Evolutionary conservation across 1,284 basidiomycete species (phyloP).

Genomic region (Cryptococcus sp.): DNA sequence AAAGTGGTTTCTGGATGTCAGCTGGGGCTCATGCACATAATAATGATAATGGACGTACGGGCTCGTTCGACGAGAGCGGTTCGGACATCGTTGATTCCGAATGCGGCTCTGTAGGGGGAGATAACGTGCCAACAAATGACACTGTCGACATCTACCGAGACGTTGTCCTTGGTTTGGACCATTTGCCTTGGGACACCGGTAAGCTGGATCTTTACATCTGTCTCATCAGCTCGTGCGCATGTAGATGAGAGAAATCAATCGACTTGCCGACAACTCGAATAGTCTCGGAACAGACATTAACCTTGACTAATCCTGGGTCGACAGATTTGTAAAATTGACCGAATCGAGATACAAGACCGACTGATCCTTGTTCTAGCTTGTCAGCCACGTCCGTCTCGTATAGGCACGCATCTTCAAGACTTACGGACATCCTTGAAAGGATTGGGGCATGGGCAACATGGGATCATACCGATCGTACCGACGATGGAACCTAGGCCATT

Average conservation of each 20-base stretch:
- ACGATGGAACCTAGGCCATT: constrained; percentile 52
- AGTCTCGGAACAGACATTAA: constrained; percentile 88
- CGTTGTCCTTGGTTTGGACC: constrained; percentile 70
- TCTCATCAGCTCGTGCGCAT: neutral
- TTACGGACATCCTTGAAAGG: constrained; percentile 49
- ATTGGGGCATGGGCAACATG: constrained; percentile 69
- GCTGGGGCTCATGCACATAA: neutral
- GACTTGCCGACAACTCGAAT: constrained; percentile 58
- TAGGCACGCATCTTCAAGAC: neutral
- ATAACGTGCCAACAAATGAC: constrained; percentile 48
- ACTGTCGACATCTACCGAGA: constrained; percentile 45
- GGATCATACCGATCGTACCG: constrained; percentile 67
- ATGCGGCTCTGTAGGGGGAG: constrained; percentile 82
- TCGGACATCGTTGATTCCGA: constrained; percentile 83
- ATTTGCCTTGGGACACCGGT: constrained; percentile 78
- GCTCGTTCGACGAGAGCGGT: constrained; percentile 86
- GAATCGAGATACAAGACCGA: constrained; percentile 85
- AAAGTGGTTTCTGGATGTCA: constrained; percentile 68
- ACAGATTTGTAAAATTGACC: constrained; percentile 93
- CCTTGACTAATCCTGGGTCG: constrained; percentile 84
- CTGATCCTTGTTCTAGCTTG: constrained; percentile 64
- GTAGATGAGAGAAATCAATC: neutral
- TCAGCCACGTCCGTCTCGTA: neutral
- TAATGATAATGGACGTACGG: constrained; percentile 43
- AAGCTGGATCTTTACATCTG: constrained; percentile 90